Evolutionary conservation across 352 stramenopile genomes (phyloP).

Genomic region (Globisporangium mamillatum): DNA sequence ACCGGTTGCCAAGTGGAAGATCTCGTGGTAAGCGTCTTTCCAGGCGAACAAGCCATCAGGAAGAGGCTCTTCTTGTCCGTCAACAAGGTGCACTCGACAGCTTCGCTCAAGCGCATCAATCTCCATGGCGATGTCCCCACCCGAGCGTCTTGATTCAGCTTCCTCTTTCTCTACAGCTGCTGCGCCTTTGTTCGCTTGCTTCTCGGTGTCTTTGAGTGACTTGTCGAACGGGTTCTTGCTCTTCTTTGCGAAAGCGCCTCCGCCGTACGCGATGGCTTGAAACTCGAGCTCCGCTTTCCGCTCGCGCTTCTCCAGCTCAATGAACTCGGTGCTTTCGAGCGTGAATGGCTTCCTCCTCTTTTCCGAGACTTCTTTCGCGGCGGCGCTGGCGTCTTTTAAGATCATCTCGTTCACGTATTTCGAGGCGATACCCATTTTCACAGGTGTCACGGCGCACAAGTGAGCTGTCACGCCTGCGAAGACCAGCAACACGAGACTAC

Average conservation of each 20-base stretch:
- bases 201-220: not conserved
- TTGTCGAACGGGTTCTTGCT: slow-evolving; percentile 33
- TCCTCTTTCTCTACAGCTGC: not conserved
- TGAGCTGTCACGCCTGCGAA: slow-evolving; percentile 77
- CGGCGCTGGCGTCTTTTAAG: slow-evolving; percentile 78
- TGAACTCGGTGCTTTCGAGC: slow-evolving; percentile 75
- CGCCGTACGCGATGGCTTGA: slow-evolving; percentile 74
- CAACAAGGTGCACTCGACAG: slow-evolving; percentile 34
- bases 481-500: slow-evolving; percentile 76
- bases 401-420: slow-evolving; percentile 90
- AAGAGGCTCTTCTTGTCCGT: slow-evolving; percentile 37
- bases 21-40: slow-evolving; percentile 31
- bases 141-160: slow-evolving; percentile 24
- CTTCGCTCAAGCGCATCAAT: slow-evolving; percentile 65
- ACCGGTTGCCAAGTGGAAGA: slow-evolving; percentile 44
- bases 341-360: slow-evolving; percentile 64
- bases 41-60: slow-evolving; percentile 46
- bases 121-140: slow-evolving; percentile 59
- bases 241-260: slow-evolving; percentile 45
- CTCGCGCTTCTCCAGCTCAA: slow-evolving; percentile 66
- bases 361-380: slow-evolving; percentile 65
- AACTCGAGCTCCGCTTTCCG: slow-evolving; percentile 82
- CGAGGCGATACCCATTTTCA: slow-evolving; percentile 83
- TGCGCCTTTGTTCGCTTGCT: not conserved
- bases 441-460: slow-evolving; percentile 78